Conservation (phyloP, 2,329 filamentous ascomycete species). For the Magnaporthiopsis poae region DNA sequence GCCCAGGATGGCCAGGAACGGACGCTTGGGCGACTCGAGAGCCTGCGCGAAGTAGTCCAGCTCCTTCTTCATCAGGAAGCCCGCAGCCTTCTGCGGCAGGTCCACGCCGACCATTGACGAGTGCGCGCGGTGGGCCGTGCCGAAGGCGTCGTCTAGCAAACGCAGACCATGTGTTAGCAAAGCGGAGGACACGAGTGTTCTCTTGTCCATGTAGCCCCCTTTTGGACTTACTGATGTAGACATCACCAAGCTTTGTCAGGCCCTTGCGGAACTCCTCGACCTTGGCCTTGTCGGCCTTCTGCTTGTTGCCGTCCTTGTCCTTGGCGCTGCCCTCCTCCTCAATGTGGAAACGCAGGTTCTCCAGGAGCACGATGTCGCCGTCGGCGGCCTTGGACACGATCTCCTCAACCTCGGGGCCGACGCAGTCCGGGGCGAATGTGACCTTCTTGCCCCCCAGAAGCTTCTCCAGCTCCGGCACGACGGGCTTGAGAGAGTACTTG, state of each 20-base stretch:
- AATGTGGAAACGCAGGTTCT: slow-evolving; percentile 96
- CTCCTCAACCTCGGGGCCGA: slow-evolving; percentile 81
- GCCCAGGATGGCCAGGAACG: slow-evolving; percentile 96
- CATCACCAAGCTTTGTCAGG: slow-evolving; percentile 83
- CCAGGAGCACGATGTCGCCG: slow-evolving; percentile 79
- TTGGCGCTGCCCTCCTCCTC: slow-evolving; percentile 97
- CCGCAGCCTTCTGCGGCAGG: slow-evolving; percentile 90
- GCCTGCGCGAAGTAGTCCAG: slow-evolving; percentile 98
- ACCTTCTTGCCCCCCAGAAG: slow-evolving; percentile 71
- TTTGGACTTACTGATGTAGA: slow-evolving; percentile 75
- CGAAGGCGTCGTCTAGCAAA: slow-evolving; percentile 80
- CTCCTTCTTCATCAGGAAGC: slow-evolving; percentile 99
- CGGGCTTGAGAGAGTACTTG: slow-evolving; percentile 92
- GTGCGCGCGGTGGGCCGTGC: slow-evolving; percentile 95
- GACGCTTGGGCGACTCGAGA: slow-evolving; percentile 82
- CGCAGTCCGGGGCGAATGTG: slow-evolving; percentile 80
- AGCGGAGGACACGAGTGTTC: background rate
- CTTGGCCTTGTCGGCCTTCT: slow-evolving; percentile 89
- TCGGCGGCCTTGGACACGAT: slow-evolving; percentile 72
- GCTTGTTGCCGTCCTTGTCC: slow-evolving; percentile 90
- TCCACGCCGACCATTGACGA: slow-evolving; percentile 98
- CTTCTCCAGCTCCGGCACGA: slow-evolving; percentile 85
- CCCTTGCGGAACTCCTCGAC: slow-evolving; percentile 92
- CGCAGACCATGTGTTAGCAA: background rate
- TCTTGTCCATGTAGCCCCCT: too few species aligned